phyloP scores from a whole-genome alignment of 148 eudicot genomes.

The Amaranthus cruentus region DNA sequence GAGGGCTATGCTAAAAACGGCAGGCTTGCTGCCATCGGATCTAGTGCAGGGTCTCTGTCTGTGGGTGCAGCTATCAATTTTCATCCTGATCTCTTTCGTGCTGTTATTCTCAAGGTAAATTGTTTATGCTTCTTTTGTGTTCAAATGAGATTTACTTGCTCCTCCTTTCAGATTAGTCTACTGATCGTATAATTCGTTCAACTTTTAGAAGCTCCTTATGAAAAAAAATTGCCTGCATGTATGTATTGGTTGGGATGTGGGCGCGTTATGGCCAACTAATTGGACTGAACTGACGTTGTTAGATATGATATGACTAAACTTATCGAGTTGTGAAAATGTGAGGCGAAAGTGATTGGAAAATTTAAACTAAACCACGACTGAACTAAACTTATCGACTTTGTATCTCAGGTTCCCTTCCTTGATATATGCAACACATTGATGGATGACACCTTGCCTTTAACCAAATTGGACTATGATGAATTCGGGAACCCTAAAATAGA shows the following conservation, averaged over 20 bases:
- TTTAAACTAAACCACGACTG: too few species aligned
- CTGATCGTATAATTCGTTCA: not conserved
- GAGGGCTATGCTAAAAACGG: slow-evolving; percentile 61
- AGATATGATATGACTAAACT: not conserved
- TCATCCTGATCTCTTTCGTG: slow-evolving; percentile 59
- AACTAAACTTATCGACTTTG: not conserved
- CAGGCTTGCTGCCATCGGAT: slow-evolving; percentile 67
- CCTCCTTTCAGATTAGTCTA: not conserved
- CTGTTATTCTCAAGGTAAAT: slow-evolving; percentile 79
- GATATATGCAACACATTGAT: slow-evolving; percentile 87
- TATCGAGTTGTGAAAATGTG: too few species aligned
- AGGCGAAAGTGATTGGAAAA: not conserved
- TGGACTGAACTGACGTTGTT: too few species aligned
- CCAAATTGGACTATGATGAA: slow-evolving; percentile 88
- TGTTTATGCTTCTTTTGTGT: not conserved
- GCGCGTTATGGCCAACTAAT: too few species aligned
- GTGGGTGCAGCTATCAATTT: slow-evolving; percentile 80
- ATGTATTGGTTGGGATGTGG: not conserved
- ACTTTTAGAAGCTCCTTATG: not conserved
- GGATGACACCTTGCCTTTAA: slow-evolving; percentile 81
- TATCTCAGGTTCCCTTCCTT: slow-evolving; percentile 82
- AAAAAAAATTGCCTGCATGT: not conserved
- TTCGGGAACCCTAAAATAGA: slow-evolving; percentile 82
- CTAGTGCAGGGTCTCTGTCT: slow-evolving; percentile 88
- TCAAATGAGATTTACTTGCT: not conserved